These are phyloP conservation scores for Physcomitrium patens DNA, from an alignment of 225 moss, liverwort and hornwort genomes.

Conservation along the genomic window DNA sequence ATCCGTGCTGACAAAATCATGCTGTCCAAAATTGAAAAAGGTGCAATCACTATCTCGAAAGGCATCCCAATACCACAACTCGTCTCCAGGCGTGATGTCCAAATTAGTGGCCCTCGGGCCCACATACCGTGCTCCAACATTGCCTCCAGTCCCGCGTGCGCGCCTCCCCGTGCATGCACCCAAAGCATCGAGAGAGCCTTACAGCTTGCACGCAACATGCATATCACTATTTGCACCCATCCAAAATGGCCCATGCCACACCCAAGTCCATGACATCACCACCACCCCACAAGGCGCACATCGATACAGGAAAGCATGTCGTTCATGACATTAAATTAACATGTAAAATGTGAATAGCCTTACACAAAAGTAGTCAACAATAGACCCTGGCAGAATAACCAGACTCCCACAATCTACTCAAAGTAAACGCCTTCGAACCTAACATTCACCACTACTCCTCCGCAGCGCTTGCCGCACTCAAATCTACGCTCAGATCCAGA, in stretches of 20 bases:
- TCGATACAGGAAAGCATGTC: conserved; percentile 25
- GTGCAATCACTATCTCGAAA: too few relatives aligned
- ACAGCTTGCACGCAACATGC: not conserved
- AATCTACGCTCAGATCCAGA: too few relatives aligned
- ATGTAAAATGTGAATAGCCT: conserved; percentile 21
- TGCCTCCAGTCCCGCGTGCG: not conserved
- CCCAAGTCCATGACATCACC: conserved; percentile 11
- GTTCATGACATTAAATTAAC: conserved; percentile 24
- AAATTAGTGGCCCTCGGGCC: too few relatives aligned
- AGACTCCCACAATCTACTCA: conserved; percentile 25
- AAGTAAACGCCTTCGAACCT: conserved; percentile 22
- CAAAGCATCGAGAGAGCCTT: not conserved
- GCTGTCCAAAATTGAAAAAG: too few relatives aligned
- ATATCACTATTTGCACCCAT: not conserved
- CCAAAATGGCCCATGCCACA: conserved; percentile 1
- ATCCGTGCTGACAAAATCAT: too few relatives aligned
- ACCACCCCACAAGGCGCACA: conserved; percentile 20
- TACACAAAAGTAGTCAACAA: conserved; percentile 30
- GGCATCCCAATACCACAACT: too few relatives aligned
- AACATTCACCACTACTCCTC: conserved; percentile 26
- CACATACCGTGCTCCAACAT: conserved; percentile 2
- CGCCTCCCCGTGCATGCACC: not conserved
- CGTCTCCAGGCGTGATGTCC: too few relatives aligned
- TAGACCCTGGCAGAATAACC: conserved; percentile 4
- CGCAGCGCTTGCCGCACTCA: too few relatives aligned